A percentile compares a stretch with the other conserved stretches of the same genome.
These are phyloP conservation scores for Aspergillus avenaceus DNA, from an alignment of 495 filamentous ascomycete genomes.

Conservation along the genomic window DNA sequence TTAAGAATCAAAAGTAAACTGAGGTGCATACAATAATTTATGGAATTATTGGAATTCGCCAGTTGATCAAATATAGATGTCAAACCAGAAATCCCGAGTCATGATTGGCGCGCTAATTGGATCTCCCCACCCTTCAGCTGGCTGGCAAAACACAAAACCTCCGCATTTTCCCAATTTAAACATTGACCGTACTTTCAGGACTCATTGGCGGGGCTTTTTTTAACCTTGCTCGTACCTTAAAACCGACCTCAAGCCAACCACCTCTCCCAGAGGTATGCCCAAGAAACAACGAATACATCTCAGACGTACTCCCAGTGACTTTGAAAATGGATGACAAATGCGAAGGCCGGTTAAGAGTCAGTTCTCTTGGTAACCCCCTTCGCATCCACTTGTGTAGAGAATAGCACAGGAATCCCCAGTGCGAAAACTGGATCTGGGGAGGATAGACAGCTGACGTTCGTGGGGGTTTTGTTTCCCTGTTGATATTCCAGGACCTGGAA, in stretches of 20 bases:
- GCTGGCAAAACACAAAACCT: background rate
- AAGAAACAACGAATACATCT: constrained; percentile 9
- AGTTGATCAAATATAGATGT: too few relatives aligned
- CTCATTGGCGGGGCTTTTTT: too few relatives aligned
- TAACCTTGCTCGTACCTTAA: too few relatives aligned
- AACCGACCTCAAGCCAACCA: too few relatives aligned
- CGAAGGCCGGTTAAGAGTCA: constrained; percentile 14
- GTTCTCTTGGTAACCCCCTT: constrained; percentile 1
- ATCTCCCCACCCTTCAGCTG: background rate
- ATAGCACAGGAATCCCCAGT: too few relatives aligned
- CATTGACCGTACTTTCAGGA: background rate
- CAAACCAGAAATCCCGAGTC: too few relatives aligned
- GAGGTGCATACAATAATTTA: too few relatives aligned
- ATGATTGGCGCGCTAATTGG: background rate
- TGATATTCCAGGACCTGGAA: constrained; percentile 42
- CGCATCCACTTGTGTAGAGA: background rate
- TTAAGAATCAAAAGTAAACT: too few relatives aligned
- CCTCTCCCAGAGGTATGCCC: constrained; percentile 20
- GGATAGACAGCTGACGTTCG: too few relatives aligned
- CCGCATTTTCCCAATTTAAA: background rate
- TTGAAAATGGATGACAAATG: constrained; percentile 24
- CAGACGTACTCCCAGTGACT: constrained; percentile 13
- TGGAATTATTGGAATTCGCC: too few relatives aligned
- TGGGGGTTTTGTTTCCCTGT: too few relatives aligned
- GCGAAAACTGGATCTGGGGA: too few relatives aligned